phyloP scores from a whole-genome alignment of 305 asterid genomes.

The Fraxinus paxiana region DNA sequence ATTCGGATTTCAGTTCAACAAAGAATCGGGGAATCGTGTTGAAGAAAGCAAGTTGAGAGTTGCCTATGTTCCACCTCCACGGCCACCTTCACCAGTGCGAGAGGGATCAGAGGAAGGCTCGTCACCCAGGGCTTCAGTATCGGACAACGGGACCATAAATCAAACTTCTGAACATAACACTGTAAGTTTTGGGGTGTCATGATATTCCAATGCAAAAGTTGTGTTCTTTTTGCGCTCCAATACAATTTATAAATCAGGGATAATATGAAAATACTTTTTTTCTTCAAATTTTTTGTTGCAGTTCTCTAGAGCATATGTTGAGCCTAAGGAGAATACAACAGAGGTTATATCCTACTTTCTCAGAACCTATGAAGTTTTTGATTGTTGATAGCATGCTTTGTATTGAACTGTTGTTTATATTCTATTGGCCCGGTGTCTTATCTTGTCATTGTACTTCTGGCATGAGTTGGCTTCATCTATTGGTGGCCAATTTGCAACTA shows the following conservation, averaged over 20 bases:
- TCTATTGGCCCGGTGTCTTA: not conserved
- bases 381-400: not conserved
- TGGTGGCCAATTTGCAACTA: not conserved
- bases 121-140: constrained; percentile 87
- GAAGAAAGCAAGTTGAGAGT: constrained; percentile 93
- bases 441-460: not conserved
- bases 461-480: not conserved
- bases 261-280: not conserved
- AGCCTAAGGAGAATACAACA: constrained; percentile 51
- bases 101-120: constrained; percentile 98
- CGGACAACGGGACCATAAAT: constrained; percentile 67
- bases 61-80: constrained; percentile 66
- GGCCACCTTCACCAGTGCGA: constrained; percentile 84
- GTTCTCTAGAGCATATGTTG: constrained; percentile 52
- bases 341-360: constrained; percentile 54
- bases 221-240: not conserved
- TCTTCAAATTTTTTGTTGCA: constrained; percentile 30
- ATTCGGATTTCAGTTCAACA: constrained; percentile 53
- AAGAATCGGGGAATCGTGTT: constrained; percentile 81
- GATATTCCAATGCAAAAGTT: not conserved
- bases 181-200: constrained; percentile 44
- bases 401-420: constrained; percentile 14
- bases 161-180: constrained; percentile 52
- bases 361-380: not conserved
- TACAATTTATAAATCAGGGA: not conserved